Evolutionary conservation across 139 green algal genomes (phyloP).

Genomic region (Deuterostichococcus epilithicus): DNA sequence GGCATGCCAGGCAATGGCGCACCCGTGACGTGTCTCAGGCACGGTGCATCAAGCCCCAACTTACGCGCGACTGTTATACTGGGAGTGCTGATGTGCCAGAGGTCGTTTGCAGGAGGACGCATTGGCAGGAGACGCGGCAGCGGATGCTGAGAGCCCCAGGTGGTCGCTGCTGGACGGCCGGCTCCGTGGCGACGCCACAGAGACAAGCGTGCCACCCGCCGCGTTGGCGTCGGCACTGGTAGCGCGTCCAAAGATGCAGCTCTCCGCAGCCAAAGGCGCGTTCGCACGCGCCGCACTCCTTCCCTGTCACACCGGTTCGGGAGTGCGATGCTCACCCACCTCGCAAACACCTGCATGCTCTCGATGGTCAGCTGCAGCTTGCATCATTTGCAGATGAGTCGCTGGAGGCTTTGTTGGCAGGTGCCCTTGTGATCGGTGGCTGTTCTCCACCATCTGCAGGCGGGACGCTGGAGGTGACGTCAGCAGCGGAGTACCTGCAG

Average conservation of each 20-base stretch:
- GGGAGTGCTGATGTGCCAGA: too few species aligned
- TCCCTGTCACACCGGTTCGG: too few species aligned
- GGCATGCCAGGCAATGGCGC: too few species aligned
- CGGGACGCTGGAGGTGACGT: conserved; percentile 18
- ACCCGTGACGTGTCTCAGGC: too few species aligned
- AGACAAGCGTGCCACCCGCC: background rate
- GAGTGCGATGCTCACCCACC: background rate
- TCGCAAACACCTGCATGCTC: background rate
- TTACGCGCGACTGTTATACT: too few species aligned
- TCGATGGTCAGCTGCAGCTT: background rate
- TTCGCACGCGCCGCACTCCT: too few species aligned
- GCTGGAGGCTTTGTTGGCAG: background rate
- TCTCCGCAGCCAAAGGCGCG: background rate
- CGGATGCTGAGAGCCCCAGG: too few species aligned
- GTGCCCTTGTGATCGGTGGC: background rate
- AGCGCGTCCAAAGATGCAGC: background rate
- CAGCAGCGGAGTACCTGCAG: conserved; percentile 67
- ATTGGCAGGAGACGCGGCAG: too few species aligned
- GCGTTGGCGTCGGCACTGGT: background rate
- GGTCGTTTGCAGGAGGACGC: too few species aligned
- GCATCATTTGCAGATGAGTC: background rate
- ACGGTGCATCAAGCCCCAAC: too few species aligned
- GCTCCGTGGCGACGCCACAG: background rate
- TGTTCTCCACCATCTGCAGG: conserved; percentile 13
- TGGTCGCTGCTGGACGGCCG: background rate